Evolutionary conservation across 2,329 filamentous ascomycete genomes (phyloP), one percentile per base, ranked within the genome.

Genomic region (Bertia moriformis): DNA sequence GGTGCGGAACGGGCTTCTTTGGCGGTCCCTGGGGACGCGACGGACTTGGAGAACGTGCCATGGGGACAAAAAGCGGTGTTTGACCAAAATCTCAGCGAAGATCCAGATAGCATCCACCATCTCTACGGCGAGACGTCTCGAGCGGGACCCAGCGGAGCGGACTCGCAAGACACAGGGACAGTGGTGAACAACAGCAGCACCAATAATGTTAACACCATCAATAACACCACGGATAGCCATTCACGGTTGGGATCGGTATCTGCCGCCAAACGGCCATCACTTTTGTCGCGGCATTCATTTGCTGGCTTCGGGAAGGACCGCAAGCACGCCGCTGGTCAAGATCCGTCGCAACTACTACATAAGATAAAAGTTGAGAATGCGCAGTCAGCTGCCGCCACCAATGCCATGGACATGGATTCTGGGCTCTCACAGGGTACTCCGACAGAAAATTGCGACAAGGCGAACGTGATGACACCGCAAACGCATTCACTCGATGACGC

Each of bases 41-140:
- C 72, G 13, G 74, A 79, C 48, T 66, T 78, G 15, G 73, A 78
- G 48, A 79, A 78, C 46, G 71, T 78, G 14, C 74, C 74, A 1
- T 79, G 74, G 74, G 73, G 71, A 14, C 74, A 78, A 49, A 78
- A 76, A 51, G 70, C 72, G 12, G 12, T 33, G 13, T n/a, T 19
- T n/a, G 15, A 40, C 13, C 22, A 40, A 18, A n/a, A n/a, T n/a
- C n/a, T n/a, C n/a, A n/a, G 5, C n/a, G 36, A 19, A 24, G 5
- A 4, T 19, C 14, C 18, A 14, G 36, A 19, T n/a, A 19, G 18
- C n/a, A 5, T 4, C 14, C 14, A 38, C n/a, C n/a, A n/a, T n/a
- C n/a, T n/a, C n/a, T n/a, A n/a, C n/a, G 15, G 15, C 7, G 32
- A 17, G 10, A n/a, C n/a, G n/a, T n/a, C n/a, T n/a, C n/a, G n/a